Percentiles rank a stretch among this genome's conserved stretches.
phyloP scores from a whole-genome alignment of 805 yeast species.

The Candida silvicultrix region DNA sequence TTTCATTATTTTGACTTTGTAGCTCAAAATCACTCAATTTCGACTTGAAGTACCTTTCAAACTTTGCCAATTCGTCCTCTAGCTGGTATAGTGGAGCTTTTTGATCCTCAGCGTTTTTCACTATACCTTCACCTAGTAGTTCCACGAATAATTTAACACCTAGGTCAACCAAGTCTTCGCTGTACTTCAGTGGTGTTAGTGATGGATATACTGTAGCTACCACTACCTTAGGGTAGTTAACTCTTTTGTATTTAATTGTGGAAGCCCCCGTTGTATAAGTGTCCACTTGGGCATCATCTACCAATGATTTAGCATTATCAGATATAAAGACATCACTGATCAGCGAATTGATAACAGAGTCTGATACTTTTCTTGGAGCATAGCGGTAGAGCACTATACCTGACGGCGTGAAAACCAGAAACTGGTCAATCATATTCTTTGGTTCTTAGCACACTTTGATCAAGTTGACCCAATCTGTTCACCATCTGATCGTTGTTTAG shows the following conservation, averaged over 20 bases:
- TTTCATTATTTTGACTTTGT: slow-evolving; percentile 1
- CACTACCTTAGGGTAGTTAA: slow-evolving; percentile 37
- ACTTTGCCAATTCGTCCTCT: slow-evolving; percentile 30
- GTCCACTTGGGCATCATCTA: slow-evolving; percentile 19
- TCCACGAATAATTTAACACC: slow-evolving; percentile 25
- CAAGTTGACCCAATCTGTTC: too few relatives aligned
- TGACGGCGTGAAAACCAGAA: slow-evolving; percentile 41
- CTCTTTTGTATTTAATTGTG: slow-evolving; percentile 38
- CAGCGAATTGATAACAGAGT: slow-evolving; percentile 37
- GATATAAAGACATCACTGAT: slow-evolving; percentile 43
- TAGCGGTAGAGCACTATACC: slow-evolving; percentile 48
- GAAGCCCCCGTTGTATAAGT: slow-evolving; percentile 30
- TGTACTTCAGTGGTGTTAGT: slow-evolving; percentile 26
- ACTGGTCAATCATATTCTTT: slow-evolving; percentile 35
- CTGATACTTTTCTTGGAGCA: slow-evolving; percentile 33
- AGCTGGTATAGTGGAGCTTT: slow-evolving; percentile 23
- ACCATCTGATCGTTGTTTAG: too few relatives aligned
- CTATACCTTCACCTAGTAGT: slow-evolving; percentile 21
- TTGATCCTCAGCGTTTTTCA: slow-evolving; percentile 23
- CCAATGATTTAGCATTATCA: slow-evolving; percentile 21
- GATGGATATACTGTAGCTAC: slow-evolving; percentile 38
- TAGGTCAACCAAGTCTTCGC: slow-evolving; percentile 28
- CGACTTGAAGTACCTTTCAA: slow-evolving; percentile 29
- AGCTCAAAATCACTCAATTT: slow-evolving; percentile 26
- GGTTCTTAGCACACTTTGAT: too few relatives aligned